phyloP scores from a whole-genome alignment of 345 rosid species.

The Carallia pectinifolia region DNA sequence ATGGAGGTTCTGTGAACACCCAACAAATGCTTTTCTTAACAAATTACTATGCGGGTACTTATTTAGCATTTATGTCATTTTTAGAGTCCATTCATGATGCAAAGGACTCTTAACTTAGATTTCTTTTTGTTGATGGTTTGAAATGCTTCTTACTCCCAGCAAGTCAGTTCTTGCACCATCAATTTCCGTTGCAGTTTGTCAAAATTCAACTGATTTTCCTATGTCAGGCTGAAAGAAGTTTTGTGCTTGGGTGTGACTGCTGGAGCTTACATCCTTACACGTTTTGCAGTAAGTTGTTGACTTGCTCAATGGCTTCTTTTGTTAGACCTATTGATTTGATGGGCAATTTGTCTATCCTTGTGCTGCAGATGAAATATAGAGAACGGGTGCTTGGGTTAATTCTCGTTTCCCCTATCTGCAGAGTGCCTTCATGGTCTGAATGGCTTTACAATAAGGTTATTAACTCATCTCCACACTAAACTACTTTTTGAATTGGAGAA shows the following conservation, averaged over 20 bases:
- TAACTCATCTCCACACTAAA: conserved; percentile 3
- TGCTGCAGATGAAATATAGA: conserved; percentile 51
- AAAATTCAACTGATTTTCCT: neutral
- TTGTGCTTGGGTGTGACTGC: conserved; percentile 68
- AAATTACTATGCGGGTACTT: too few species aligned
- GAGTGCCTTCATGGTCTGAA: conserved; percentile 66
- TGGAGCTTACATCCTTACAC: conserved; percentile 63
- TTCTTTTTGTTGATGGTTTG: too few species aligned
- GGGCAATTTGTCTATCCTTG: conserved; percentile 15
- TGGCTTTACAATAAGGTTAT: conserved; percentile 69
- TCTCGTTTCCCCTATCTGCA: conserved; percentile 67
- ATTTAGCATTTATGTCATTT: too few species aligned
- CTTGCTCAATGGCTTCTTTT: neutral
- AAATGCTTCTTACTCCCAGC: too few species aligned
- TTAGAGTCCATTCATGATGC: too few species aligned
- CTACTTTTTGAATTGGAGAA: neutral
- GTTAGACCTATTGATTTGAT: neutral
- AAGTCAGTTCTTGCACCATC: neutral
- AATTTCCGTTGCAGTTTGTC: neutral
- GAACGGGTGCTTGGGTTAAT: conserved; percentile 58
- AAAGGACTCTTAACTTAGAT: too few species aligned
- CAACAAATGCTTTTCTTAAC: too few species aligned
- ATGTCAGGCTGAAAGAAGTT: conserved; percentile 47
- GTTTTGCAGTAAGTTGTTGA: conserved; percentile 49
- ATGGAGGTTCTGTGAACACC: too few species aligned